Base-by-base conservation (phyloP, 2,329 filamentous ascomycete species). In the Periconia sp. region DNA sequence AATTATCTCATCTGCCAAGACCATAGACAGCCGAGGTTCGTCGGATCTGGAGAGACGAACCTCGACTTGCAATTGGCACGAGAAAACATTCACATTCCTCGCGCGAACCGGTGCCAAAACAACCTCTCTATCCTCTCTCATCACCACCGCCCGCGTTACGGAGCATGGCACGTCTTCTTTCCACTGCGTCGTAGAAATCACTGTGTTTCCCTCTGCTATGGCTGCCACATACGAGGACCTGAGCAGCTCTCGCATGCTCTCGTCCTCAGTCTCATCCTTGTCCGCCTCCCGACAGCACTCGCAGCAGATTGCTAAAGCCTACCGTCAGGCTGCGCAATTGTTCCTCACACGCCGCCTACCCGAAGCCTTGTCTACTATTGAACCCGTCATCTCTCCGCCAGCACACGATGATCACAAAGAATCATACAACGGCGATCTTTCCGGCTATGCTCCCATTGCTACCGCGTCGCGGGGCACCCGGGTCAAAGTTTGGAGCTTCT, bases 401-500 rank as follows among this genome's bases (percentile, higher is more conserved):
- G 57, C 66, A 13, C 52, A 62, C 17, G 68, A 76, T 41, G 60
- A 69, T 41, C 35, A 6, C 54, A 60, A 59, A 43, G 62, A 60
- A 33, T 45, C 49, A 11, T 33, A 62, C 54, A 58, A 62, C 47
- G 61, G 57, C 40, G 64, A 68, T 45, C 56, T 65, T 10, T 56
- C 59, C 14, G 61, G 62, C 56, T 63, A 84, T 27, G 88, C 91
- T 27, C 91, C 92, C 5, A 86, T 97, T 49, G 88, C 90, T 50
- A 85, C 82, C 58, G 91, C 91, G 49, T 92, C 90, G 41, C 85
- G 89, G 61, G 89, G 87, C 31, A 94, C 91, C 53, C 82, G 92
- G 60, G 89, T 96, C 73, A 99, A 97, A 76, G 89, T 97, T 59
- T 99, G 94, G 94, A 96, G 92, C 74, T 82, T 99, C 66, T 99